Base-by-base conservation (phyloP, 2,329 filamentous ascomycete genomes). In the Arthrobotrys sinensis region DNA sequence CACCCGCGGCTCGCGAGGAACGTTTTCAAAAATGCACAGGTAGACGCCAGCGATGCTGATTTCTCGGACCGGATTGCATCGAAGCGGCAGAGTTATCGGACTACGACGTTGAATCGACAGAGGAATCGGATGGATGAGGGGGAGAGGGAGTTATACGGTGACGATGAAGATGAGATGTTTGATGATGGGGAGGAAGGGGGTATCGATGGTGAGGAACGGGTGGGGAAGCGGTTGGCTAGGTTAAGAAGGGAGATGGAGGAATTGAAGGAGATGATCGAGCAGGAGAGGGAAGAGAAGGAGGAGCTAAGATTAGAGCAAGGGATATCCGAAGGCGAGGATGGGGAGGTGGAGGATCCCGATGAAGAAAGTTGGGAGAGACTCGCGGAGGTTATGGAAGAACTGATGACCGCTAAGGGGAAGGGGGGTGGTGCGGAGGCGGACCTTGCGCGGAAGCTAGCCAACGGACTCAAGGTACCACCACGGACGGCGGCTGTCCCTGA, bases 41-140 rank as follows among this genome's bases (percentile, higher is more conserved):
- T 97, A 36, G 92, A 97, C 83, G 91, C 93, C 4, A 88, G 88
- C 64, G 90, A 91, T 21, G 93, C 92, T 24, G 93, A 97, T 84
- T 96, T 97, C 84, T 97, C 94, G 1, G 94, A 97, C 84, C 91
- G 94, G 66, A 90, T 98, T 43, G 90, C 90, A 76, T 90, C 90
- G 55, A 95, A 95, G 84, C 89, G 93, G 80, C 93, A 92, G 84
- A 93, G 93, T 24, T 97, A 97, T 86, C 91, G 90, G 81, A 90
- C 91, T 40, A 91, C 91, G 5, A 92, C 88, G 57, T 89, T 91
- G 62, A 88, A 90, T 75, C 88, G 90, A 80, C 88, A 89, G 65
- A 88, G 90, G 71, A 85, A 90, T 48, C 85, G 90, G 70, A 88
- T 91, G 80, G 90, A 89, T n/a, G 82, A 83, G 83, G 83, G 83